These are phyloP conservation scores for Sphagnum magellanicum DNA, from an alignment of 228 moss, liverwort and hornwort genomes.

Conservation along the genomic window DNA sequence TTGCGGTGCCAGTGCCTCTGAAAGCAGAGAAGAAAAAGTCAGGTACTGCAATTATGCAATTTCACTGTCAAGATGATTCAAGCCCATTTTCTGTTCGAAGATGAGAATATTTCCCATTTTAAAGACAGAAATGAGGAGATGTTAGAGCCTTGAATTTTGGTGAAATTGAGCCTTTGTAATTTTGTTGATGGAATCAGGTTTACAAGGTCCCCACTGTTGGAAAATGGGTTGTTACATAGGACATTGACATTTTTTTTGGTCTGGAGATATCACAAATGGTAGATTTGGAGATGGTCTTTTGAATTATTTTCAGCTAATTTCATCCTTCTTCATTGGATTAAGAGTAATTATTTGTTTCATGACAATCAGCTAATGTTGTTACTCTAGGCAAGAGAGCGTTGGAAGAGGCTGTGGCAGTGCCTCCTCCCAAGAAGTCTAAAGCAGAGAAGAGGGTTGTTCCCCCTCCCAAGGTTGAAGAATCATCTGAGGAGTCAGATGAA, in stretches of 20 bases:
- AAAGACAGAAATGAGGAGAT: background rate
- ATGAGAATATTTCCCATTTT: background rate
- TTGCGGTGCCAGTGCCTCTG: conserved; percentile 18
- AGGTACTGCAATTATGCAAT: background rate
- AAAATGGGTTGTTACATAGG: too few relatives aligned
- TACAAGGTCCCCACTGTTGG: too few relatives aligned
- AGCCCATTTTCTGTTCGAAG: too few relatives aligned
- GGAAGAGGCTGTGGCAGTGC: conserved; percentile 35
- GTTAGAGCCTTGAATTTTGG: too few relatives aligned
- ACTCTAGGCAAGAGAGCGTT: conserved; percentile 34
- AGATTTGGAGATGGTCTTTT: background rate
- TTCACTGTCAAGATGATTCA: too few relatives aligned
- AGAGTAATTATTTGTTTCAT: background rate
- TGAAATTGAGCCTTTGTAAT: background rate
- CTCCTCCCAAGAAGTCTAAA: conserved; percentile 42
- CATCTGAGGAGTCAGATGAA: conserved; percentile 8
- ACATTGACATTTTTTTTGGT: too few relatives aligned
- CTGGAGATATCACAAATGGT: too few relatives aligned
- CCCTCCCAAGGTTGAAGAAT: conserved; percentile 30
- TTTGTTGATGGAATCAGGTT: background rate
- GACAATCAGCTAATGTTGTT: too few relatives aligned
- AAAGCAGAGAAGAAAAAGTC: conserved; percentile 38
- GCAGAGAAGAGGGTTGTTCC: conserved; percentile 38
- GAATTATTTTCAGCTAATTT: background rate
- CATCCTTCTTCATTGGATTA: background rate